These are phyloP conservation scores for Neospermospora avenae DNA, from an alignment of 2,329 filamentous ascomycete genomes.

Conservation along the genomic window DNA sequence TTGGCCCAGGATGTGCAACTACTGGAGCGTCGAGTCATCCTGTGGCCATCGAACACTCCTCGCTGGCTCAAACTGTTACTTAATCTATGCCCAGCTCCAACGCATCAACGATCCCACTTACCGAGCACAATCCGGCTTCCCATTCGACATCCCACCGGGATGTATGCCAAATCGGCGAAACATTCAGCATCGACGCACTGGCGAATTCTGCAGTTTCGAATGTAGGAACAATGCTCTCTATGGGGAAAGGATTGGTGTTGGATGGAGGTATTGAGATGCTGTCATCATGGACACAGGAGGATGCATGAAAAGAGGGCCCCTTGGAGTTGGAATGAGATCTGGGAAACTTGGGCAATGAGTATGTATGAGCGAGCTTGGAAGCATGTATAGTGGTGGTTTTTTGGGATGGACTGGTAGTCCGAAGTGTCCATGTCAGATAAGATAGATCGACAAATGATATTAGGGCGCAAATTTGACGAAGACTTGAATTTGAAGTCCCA, in stretches of 20 bases:
- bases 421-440: too few relatives aligned
- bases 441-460: too few relatives aligned
- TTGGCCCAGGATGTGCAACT: conserved; percentile 31
- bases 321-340: neutral
- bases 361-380: neutral
- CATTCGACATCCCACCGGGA: conserved; percentile 29
- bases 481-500: too few relatives aligned
- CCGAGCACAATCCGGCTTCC: conserved; percentile 16
- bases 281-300: neutral
- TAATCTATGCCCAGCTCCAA: conserved; percentile 33
- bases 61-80: conserved; percentile 31
- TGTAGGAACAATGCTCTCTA: conserved; percentile 32
- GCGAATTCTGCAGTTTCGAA: conserved; percentile 29
- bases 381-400: neutral
- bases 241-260: conserved; percentile 30
- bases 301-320: too few relatives aligned
- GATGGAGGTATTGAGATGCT: conserved; percentile 27
- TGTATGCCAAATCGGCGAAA: conserved; percentile 30
- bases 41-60: conserved; percentile 32
- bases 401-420: neutral
- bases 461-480: too few relatives aligned
- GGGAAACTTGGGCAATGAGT: neutral
- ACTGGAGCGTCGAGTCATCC: conserved; percentile 27
- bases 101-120: conserved; percentile 33
- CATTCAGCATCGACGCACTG: conserved; percentile 16